Percentiles rank a stretch among this genome's conserved stretches.
Evolutionary conservation across 805 yeast genomes (phyloP).

Genomic region (Wickerhamiella cacticola): DNA sequence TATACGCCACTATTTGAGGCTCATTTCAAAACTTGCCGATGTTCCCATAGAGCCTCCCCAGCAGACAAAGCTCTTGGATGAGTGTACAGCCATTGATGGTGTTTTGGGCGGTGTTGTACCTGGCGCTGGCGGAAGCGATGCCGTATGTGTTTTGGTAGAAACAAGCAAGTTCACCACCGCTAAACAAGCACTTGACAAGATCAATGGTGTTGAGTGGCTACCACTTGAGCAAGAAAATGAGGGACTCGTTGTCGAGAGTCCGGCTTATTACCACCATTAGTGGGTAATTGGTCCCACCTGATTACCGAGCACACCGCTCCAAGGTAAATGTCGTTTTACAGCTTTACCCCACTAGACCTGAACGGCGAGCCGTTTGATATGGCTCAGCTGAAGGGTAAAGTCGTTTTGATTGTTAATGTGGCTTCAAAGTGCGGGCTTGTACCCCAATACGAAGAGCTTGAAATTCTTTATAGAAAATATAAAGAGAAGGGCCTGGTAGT

Average conservation of each 20-base stretch:
- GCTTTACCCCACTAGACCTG: slow-evolving; percentile 51
- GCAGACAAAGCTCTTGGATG: slow-evolving; percentile 61
- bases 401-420: slow-evolving; percentile 71
- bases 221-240: slow-evolving; percentile 13
- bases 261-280: neutral
- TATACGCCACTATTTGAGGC: slow-evolving; percentile 48
- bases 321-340: slow-evolving; percentile 40
- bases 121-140: slow-evolving; percentile 98
- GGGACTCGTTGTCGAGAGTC: slow-evolving; percentile 10
- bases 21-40: slow-evolving; percentile 50
- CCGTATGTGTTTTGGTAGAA: slow-evolving; percentile 60
- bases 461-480: slow-evolving; percentile 53
- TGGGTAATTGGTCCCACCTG: neutral
- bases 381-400: slow-evolving; percentile 56
- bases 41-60: slow-evolving; percentile 80
- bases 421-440: slow-evolving; percentile 78
- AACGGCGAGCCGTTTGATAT: slow-evolving; percentile 50
- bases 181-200: slow-evolving; percentile 27
- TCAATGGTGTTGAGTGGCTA: slow-evolving; percentile 12
- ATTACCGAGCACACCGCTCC: neutral
- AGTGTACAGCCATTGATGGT: slow-evolving; percentile 47
- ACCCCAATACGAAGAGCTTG: slow-evolving; percentile 63
- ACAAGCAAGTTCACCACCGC: slow-evolving; percentile 31
- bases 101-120: slow-evolving; percentile 95
- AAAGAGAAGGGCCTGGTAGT: slow-evolving; percentile 50